Base-by-base conservation (phyloP, 371 early-diverging fungal genomes). In the Apophysomyces elegans region DNA sequence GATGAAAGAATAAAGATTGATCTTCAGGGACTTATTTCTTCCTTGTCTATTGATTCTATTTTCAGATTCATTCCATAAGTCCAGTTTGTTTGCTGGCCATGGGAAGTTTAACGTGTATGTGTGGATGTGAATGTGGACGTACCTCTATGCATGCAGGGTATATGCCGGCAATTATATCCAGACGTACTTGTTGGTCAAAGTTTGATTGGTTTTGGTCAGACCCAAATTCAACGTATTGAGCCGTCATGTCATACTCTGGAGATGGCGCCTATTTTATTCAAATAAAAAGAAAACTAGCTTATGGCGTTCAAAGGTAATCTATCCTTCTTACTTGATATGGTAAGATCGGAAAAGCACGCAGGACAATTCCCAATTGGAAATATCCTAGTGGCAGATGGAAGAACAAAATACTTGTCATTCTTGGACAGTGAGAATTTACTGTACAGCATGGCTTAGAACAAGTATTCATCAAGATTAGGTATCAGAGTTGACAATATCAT, bases 151-250 rank as follows among this genome's bases (percentile, higher is more conserved):
- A 50, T 50, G 54, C 54, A 50, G 54, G 54, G 54, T 50, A 50
- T 21, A 47, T n/a, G 35, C 21, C 54, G 54, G 54, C 21, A 50
- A 50, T 50, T 21, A 50, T n/a, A 26, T 26, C 32, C 32, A 26
- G 21, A 50, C 16, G 54, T n/a, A 16, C 18, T 21, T 50, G 13
- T 50, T 50, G 54, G 54, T 26, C 54, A 50, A 50, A 9, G 54
- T 50, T 18, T 50, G 54, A 50, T 50, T 50, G 54, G 54, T 50
- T 50, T 26, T 21, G 54, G 4, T 26, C 21, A 50, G 32, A 50
- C 54, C 21, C 9, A 50, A 50, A 50, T 50, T 21, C 21, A 21
- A 18, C 21, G 54, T 21, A 9, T 50, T 50, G 54, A 50, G 16
- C 54, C 9, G 21, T 50, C 21, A 50, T n/a, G 21, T 21, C 54